phyloP scores from a whole-genome alignment of 176 grass and related monocot genomes.

The bread wheat (Triticum aestivum) region DNA sequence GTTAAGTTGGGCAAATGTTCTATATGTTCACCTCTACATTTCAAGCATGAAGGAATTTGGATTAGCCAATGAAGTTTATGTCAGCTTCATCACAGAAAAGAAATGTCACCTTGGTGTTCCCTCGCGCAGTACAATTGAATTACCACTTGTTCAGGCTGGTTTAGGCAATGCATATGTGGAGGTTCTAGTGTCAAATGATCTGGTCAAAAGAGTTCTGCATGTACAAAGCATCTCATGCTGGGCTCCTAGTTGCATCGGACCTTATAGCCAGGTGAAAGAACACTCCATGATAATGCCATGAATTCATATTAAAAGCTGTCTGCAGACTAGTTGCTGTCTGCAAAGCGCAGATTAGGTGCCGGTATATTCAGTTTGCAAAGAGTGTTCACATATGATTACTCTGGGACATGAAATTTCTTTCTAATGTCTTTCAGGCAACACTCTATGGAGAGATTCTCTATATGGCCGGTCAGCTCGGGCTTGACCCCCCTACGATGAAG shows the following conservation, averaged over 20 bases:
- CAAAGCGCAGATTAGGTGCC: background rate
- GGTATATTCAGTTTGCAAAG: background rate
- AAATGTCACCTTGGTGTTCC: slow-evolving; percentile 88
- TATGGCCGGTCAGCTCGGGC: slow-evolving; percentile 91
- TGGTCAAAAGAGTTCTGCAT: slow-evolving; percentile 86
- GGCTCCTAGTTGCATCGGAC: slow-evolving; percentile 99
- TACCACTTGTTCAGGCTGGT: slow-evolving; percentile 63
- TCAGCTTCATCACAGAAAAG: slow-evolving; percentile 81
- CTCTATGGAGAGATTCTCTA: slow-evolving; percentile 70
- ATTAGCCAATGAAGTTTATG: slow-evolving; percentile 87
- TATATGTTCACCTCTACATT: slow-evolving; percentile 97
- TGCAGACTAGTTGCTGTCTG: background rate
- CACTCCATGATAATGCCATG: background rate
- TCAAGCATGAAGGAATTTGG: slow-evolving; percentile 87
- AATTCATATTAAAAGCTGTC: background rate
- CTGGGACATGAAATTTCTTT: background rate
- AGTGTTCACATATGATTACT: background rate
- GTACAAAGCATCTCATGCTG: slow-evolving; percentile 99
- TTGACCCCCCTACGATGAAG: slow-evolving; percentile 81
- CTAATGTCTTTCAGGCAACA: slow-evolving; percentile 64
- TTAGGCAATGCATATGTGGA: slow-evolving; percentile 75
- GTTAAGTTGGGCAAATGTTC: slow-evolving; percentile 80
- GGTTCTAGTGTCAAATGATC: slow-evolving; percentile 74
- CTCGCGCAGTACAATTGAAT: slow-evolving; percentile 89
- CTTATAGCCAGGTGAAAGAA: slow-evolving; percentile 85